phyloP scores from a whole-genome alignment of 306 rosid genomes.

The Dryas octopetala region DNA sequence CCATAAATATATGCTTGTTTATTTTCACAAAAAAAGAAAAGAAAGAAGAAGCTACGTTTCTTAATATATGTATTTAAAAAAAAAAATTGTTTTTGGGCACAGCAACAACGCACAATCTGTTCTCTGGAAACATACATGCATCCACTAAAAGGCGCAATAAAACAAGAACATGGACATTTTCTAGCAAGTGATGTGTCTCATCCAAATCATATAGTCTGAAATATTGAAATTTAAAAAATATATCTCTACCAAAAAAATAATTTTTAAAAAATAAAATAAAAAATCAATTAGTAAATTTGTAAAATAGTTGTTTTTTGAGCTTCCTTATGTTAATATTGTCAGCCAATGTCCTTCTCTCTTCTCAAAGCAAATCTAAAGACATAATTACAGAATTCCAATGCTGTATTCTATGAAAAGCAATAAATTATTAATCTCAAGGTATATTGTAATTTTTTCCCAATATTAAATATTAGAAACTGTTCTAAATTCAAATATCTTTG shows the following conservation, averaged over 20 bases:
- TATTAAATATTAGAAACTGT: too few relatives aligned
- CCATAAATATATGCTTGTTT: not conserved
- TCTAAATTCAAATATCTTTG: too few relatives aligned
- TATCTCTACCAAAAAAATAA: too few relatives aligned
- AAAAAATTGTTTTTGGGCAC: not conserved
- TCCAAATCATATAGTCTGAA: not conserved
- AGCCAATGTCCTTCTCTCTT: not conserved
- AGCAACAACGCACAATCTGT: not conserved
- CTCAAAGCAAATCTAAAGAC: not conserved
- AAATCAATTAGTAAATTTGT: not conserved
- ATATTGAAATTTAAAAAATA: not conserved
- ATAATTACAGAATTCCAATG: not conserved
- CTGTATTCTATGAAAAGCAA: not conserved
- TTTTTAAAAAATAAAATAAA: not conserved
- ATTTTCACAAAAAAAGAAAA: too few relatives aligned
- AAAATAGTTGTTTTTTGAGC: not conserved
- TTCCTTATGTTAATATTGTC: not conserved
- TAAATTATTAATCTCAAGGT: not conserved
- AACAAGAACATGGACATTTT: slow-evolving; percentile 12
- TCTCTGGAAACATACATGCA: slow-evolving; percentile 9
- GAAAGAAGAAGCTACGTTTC: too few relatives aligned
- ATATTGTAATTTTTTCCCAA: too few relatives aligned
- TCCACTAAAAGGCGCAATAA: not conserved
- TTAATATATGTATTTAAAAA: not conserved
- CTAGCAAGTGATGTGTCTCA: slow-evolving; percentile 5